Evolutionary conservation across 2,329 filamentous ascomycete species (phyloP).

Genomic region (Ascochyta koolunga): DNA sequence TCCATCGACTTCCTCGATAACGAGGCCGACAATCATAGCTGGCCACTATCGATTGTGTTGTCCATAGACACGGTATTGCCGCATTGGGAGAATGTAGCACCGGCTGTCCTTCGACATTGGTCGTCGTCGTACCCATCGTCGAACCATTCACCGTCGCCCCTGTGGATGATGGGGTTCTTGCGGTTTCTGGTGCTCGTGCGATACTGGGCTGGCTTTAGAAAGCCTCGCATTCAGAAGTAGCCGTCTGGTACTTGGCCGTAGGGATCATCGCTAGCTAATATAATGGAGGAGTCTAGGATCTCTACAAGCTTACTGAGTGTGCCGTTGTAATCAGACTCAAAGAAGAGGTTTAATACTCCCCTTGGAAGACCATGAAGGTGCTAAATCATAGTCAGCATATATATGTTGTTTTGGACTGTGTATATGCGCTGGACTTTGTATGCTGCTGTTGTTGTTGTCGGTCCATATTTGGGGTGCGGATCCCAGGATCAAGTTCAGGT

Average conservation of each 20-base stretch:
- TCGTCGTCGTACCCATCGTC: not conserved
- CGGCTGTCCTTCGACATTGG: not conserved
- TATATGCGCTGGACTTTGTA: not conserved
- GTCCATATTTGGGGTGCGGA: not conserved
- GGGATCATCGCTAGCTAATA: no score
- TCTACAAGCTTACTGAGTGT: no score
- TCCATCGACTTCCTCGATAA: not conserved
- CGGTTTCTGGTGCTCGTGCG: not conserved
- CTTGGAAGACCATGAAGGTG: not conserved
- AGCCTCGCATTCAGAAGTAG: no score
- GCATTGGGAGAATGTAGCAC: not conserved
- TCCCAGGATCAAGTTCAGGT: not conserved
- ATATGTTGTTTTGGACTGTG: not conserved
- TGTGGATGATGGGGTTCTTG: not conserved
- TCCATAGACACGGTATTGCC: not conserved
- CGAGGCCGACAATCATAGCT: not conserved
- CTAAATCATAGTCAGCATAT: not conserved
- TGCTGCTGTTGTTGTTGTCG: not conserved
- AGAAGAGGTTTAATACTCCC: not conserved
- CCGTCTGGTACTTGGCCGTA: no score
- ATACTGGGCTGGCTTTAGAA: no score
- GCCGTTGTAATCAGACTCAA: not conserved
- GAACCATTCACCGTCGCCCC: not conserved
- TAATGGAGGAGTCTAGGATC: no score
- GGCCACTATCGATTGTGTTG: not conserved